Evolutionary conservation across 352 stramenopile genomes (phyloP).

Genomic region (Phytophthora brassicae): DNA sequence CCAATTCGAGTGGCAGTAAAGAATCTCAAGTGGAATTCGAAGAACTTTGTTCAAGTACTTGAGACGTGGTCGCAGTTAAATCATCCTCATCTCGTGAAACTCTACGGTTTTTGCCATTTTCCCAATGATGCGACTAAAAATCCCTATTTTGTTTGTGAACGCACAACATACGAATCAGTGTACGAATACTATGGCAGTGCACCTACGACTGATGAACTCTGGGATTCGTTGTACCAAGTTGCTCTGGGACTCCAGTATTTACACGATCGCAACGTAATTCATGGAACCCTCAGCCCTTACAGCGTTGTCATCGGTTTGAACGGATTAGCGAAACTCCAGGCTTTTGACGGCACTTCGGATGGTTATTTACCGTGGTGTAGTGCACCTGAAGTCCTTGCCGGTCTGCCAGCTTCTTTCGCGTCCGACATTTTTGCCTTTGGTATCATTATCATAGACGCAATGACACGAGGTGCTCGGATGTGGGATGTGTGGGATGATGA

Average conservation of each 20-base stretch:
- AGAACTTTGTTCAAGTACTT: conserved; percentile 16
- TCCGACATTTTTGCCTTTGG: conserved; percentile 17
- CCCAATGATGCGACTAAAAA: background rate
- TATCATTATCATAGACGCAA: background rate
- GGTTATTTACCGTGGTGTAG: background rate
- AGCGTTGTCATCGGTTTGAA: conserved; percentile 14
- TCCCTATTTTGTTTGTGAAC: conserved; percentile 24
- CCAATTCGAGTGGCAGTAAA: conserved; percentile 7
- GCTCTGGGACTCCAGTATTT: conserved; percentile 35
- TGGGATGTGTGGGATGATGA: background rate
- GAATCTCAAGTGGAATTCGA: background rate
- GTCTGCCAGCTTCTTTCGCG: conserved; percentile 9
- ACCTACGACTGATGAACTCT: background rate
- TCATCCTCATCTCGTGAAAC: conserved; percentile 28
- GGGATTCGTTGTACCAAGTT: conserved; percentile 22
- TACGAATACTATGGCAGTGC: background rate
- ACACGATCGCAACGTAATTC: conserved; percentile 22
- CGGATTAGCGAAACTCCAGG: conserved; percentile 11
- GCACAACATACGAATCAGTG: background rate
- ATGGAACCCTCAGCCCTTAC: conserved; percentile 12
- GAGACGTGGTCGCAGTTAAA: conserved; percentile 16
- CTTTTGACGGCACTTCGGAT: background rate
- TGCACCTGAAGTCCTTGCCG: conserved; percentile 2
- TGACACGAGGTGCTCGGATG: background rate
- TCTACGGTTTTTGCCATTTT: conserved; percentile 23